These are phyloP conservation scores for Aureobasidium zeae DNA, from an alignment of 2,329 filamentous ascomycete species.

Conservation along the genomic window DNA sequence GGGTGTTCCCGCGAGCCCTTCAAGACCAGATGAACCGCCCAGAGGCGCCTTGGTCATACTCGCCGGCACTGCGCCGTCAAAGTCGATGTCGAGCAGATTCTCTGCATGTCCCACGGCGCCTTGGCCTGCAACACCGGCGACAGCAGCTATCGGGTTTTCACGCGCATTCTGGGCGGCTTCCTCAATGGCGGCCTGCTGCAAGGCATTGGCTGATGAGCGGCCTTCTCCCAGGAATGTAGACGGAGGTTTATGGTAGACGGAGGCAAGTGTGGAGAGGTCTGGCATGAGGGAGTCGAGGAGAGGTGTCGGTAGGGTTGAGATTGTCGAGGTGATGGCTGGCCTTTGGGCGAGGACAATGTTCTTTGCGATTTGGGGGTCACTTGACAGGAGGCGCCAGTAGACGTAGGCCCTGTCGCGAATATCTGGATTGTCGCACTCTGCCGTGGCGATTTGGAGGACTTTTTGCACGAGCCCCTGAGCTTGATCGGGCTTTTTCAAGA, in stretches of 20 bases:
- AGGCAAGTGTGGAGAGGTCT: constrained; percentile 89
- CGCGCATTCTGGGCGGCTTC: constrained; percentile 87
- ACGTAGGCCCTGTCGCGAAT: constrained; percentile 95
- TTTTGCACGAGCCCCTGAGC: constrained; percentile 88
- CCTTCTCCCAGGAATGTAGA: constrained; percentile 97
- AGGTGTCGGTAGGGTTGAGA: constrained; percentile 73
- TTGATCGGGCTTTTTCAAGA: constrained; percentile 90
- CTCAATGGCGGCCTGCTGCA: constrained; percentile 91
- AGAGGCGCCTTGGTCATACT: constrained; percentile 59
- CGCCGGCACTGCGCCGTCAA: constrained; percentile 87
- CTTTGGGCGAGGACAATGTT: constrained; percentile 89
- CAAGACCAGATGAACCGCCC: constrained; percentile 41
- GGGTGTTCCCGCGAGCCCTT: constrained; percentile 54
- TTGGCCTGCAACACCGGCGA: constrained; percentile 48
- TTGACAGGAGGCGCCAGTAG: constrained; percentile 93
- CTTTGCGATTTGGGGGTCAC: constrained; percentile 84
- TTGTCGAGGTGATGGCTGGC: constrained; percentile 87
- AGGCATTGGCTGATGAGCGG: constrained; percentile 83
- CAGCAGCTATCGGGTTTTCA: constrained; percentile 88
- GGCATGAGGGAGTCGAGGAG: constrained; percentile 82
- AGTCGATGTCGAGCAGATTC: constrained; percentile 92
- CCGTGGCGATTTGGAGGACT: constrained; percentile 83
- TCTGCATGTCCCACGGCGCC: constrained; percentile 63
- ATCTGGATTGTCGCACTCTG: constrained; percentile 94
- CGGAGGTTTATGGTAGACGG: constrained; percentile 96